phyloP scores from a whole-genome alignment of 163 green algal species.

The Chloromonas sp. region DNA sequence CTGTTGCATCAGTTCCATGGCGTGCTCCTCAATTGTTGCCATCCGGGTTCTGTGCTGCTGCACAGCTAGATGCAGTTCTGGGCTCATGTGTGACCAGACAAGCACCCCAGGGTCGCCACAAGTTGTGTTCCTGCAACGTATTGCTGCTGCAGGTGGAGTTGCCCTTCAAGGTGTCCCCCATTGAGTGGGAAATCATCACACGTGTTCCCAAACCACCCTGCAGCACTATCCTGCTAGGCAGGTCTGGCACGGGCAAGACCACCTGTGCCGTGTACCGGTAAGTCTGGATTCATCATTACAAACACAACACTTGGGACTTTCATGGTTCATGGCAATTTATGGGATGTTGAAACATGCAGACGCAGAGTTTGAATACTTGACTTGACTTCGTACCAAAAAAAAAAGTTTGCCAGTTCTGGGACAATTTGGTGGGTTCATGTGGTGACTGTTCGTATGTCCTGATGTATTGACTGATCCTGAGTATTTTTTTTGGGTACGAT shows the following conservation, averaged over 20 bases:
- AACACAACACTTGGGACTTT: too few relatives aligned
- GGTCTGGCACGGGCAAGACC: constrained; percentile 69
- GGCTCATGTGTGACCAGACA: too few relatives aligned
- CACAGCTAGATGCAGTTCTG: not conserved
- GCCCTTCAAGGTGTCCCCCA: constrained; percentile 55
- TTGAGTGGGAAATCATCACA: constrained; percentile 63
- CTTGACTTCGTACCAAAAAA: not conserved
- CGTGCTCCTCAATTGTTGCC: too few relatives aligned
- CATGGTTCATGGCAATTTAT: not conserved
- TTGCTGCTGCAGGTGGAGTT: constrained; percentile 42
- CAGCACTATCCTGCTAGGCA: constrained; percentile 61
- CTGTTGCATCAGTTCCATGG: not conserved
- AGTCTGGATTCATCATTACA: not conserved
- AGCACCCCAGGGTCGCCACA: not conserved
- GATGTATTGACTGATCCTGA: not conserved
- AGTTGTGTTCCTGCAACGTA: not conserved
- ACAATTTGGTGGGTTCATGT: too few relatives aligned
- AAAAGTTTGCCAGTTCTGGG: too few relatives aligned
- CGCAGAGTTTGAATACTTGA: not conserved
- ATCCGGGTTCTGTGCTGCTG: not conserved
- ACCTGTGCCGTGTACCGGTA: constrained; percentile 51
- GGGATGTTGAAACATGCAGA: not conserved
- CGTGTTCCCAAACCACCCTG: constrained; percentile 42
- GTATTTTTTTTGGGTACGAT: too few relatives aligned
- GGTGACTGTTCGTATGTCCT: too few relatives aligned